Conservation (phyloP, 805 yeast species). For the Saccharomycopsis sp. region DNA sequence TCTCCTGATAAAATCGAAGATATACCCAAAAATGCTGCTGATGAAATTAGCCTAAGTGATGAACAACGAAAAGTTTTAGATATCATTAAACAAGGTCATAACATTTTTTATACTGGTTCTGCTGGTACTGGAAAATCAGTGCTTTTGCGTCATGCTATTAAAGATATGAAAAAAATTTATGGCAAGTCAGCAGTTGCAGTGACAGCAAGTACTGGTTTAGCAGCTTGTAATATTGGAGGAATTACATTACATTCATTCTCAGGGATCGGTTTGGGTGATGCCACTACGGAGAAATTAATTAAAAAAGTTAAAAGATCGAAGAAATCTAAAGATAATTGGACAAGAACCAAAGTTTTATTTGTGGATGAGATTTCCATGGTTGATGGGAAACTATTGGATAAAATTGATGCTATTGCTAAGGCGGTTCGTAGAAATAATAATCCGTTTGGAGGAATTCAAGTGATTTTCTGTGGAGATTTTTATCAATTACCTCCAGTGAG, state of each 20-base stretch:
- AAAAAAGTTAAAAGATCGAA: constrained; percentile 44
- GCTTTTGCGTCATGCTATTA: constrained; percentile 55
- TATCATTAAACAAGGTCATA: constrained; percentile 52
- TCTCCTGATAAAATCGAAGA: constrained; percentile 1
- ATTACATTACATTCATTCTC: constrained; percentile 66
- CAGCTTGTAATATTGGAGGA: constrained; percentile 77
- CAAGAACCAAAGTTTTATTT: constrained; percentile 43
- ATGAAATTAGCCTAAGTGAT: constrained; percentile 28
- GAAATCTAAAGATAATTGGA: constrained; percentile 46
- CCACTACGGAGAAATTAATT: constrained; percentile 33
- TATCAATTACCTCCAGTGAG: constrained; percentile 73
- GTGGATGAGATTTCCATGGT: constrained; percentile 79
- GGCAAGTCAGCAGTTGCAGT: constrained; percentile 49
- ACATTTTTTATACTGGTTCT: constrained; percentile 88
- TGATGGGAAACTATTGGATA: constrained; percentile 56
- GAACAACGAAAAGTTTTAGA: constrained; percentile 62
- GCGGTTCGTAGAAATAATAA: constrained; percentile 31
- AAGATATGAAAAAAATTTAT: constrained; percentile 36
- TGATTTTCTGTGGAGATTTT: constrained; percentile 72
- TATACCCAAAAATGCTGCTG: neutral
- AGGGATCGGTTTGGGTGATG: constrained; percentile 68
- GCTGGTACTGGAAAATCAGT: constrained; percentile 99
- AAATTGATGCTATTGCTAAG: constrained; percentile 50
- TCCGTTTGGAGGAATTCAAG: constrained; percentile 78
- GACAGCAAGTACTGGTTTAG: constrained; percentile 79